Evolutionary conservation across 1,284 basidiomycete species (phyloP), one percentile per base, ranked within the genome.

Genomic region (Puccinia triticina): DNA sequence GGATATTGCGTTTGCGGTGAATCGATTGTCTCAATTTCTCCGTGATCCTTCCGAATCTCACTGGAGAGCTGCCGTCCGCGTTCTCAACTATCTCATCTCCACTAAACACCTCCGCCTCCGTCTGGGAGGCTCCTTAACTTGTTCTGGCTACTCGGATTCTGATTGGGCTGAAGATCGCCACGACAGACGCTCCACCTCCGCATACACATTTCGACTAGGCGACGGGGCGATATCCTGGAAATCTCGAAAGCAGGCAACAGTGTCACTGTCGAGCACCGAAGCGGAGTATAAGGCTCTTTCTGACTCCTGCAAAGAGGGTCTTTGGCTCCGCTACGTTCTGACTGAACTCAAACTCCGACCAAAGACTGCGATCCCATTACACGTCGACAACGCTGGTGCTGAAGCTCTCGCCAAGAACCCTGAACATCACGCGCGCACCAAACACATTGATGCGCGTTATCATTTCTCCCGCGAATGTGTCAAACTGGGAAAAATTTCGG

Each of bases 161-260:
- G 32, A 69, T 34, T 69, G 66, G 66, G 66, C 66, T 5, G 66
- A 69, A 34, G 66, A 69, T 43, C 21, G 32, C 23, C 7, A n/a
- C 8, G 55, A 57, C 29, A 4, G 66, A 8, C 32, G 66, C 23
- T 69, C 66, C 5, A 69, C 66, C 66, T 34, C 66, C 3, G 66
- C n/a, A 10, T 26, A 69, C 21, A 34, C 66, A 5, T 57, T 7
- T 57, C 26, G 21, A n/a, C 7, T 57, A 4, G 55, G 64, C n/a
- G 64, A 21, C 10, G 37, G n/a, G 7, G 18, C 34, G 4, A 34
- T 67, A 7, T 67, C 34, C 8, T 67, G 64, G 64, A 67, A n/a
- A 67, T 32, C 64, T 7, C 26, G 64, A 3, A 67, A 67, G 32
- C 64, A 67, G 32, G 29, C 64, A 26, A 67, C 64, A 7, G 64